Conservation (phyloP, 345 rosid species). For the Euphorbia lathyris region DNA sequence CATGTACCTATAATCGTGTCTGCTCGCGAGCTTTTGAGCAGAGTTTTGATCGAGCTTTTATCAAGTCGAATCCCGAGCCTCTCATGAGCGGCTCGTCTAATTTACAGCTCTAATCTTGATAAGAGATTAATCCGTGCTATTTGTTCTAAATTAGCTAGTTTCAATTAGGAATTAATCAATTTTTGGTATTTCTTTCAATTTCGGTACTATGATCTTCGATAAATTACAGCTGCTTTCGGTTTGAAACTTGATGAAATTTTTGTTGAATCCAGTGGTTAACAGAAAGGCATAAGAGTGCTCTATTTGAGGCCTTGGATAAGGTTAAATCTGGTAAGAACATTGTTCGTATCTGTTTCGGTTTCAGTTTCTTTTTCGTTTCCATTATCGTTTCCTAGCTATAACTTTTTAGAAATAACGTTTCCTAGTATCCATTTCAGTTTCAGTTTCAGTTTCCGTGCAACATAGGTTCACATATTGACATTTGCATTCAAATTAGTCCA, state of each 20-base stretch:
- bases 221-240: background rate
- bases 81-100: too few species aligned
- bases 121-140: background rate
- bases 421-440: background rate
- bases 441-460: too few species aligned
- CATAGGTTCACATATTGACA: too few species aligned
- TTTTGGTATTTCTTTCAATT: background rate
- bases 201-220: background rate
- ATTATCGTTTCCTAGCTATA: too few species aligned
- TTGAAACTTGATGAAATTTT: background rate
- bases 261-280: slow-evolving; percentile 58
- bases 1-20: too few species aligned
- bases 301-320: slow-evolving; percentile 85
- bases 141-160: background rate
- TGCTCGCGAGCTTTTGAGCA: too few species aligned
- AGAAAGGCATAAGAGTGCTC: slow-evolving; percentile 72
- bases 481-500: too few species aligned
- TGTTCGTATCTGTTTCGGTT: background rate
- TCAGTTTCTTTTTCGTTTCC: too few species aligned
- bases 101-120: too few species aligned
- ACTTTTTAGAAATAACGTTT: too few species aligned
- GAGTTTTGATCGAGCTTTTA: too few species aligned
- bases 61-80: too few species aligned
- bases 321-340: slow-evolving; percentile 63
- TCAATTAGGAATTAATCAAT: background rate